These are phyloP conservation scores for Carex parvula DNA, from an alignment of 176 grass and related monocot genomes.

Conservation along the genomic window DNA sequence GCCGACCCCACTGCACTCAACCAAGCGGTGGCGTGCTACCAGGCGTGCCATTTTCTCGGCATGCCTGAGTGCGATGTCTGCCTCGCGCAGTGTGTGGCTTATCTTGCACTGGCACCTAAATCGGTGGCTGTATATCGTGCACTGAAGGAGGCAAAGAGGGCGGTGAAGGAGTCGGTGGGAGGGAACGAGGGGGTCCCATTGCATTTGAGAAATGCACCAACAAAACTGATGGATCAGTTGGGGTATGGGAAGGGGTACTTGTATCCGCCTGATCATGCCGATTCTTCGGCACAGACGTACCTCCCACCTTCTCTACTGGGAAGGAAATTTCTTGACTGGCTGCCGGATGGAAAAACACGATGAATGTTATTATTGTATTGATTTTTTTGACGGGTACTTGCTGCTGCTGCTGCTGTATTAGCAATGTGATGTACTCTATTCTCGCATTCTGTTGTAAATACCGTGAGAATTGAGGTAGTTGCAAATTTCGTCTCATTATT, in stretches of 20 bases:
- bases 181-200: conserved; percentile 46
- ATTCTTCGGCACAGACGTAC: conserved; percentile 41
- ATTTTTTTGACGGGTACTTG: not conserved
- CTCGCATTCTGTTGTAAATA: not conserved
- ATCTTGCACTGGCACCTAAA: conserved; percentile 41
- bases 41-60: conserved; percentile 47
- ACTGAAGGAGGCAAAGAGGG: conserved; percentile 35
- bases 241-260: conserved; percentile 45
- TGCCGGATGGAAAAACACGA: conserved; percentile 5
- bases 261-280: conserved; percentile 41
- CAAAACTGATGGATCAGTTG: conserved; percentile 49
- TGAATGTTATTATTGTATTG: not conserved
- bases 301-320: conserved; percentile 39
- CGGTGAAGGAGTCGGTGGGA: conserved; percentile 31
- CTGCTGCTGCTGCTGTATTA: not conserved
- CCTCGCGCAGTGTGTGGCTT: conserved; percentile 38
- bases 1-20: conserved; percentile 37
- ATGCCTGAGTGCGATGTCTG: conserved; percentile 57
- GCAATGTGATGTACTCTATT: not conserved
- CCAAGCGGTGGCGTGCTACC: conserved; percentile 44
- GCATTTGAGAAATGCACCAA: conserved; percentile 47
- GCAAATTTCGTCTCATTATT: not conserved
- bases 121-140: conserved; percentile 41
- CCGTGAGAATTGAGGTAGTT: not conserved
- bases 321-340: conserved; percentile 43